A percentile compares a stretch with the other conserved stretches of the same genome.
Conservation (phyloP, 345 rosid genomes). For the Mangifera indica region DNA sequence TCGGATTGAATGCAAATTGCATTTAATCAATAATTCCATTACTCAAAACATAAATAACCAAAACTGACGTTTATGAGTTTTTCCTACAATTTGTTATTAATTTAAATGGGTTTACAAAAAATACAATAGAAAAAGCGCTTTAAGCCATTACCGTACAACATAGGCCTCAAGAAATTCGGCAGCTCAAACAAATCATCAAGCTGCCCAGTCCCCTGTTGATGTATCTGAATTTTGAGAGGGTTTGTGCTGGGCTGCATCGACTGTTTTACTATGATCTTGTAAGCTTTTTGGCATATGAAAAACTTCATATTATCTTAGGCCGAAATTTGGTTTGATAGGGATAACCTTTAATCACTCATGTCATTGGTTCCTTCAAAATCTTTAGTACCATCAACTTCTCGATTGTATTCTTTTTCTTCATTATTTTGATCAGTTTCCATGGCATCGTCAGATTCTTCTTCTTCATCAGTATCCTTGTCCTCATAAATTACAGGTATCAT, state of each 20-base stretch:
- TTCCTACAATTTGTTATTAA: not conserved
- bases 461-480: constrained; percentile 79
- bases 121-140: not conserved
- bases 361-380: constrained; percentile 52
- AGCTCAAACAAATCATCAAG: not conserved
- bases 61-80: not conserved
- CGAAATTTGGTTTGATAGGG: not conserved
- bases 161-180: not conserved
- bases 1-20: no score
- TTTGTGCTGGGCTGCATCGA: no score
- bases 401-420: constrained; percentile 38
- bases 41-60: not conserved
- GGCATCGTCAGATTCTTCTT: constrained; percentile 49
- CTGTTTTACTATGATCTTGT: not conserved
- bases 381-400: constrained; percentile 23
- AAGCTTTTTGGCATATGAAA: not conserved
- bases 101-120: not conserved
- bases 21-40: no score
- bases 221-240: not conserved
- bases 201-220: not conserved
- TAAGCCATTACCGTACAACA: not conserved
- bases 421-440: constrained; percentile 43
- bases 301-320: not conserved
- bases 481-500: constrained; percentile 53
- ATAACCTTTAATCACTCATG: constrained; percentile 37